These are phyloP conservation scores for Coemansia biformis DNA, from an alignment of 192 early-diverging fungal species.

Conservation along the genomic window DNA sequence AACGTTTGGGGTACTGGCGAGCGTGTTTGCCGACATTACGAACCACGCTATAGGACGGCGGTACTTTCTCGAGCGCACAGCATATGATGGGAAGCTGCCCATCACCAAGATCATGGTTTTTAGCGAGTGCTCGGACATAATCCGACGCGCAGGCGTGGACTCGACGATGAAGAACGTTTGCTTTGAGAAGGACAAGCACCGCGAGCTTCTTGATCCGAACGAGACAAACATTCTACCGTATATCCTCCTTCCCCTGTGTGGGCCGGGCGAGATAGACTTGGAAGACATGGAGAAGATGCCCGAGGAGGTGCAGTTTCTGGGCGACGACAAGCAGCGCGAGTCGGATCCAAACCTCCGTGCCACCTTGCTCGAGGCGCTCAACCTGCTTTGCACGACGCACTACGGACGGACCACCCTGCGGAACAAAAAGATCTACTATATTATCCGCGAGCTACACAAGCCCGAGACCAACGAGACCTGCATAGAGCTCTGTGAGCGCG, in stretches of 20 bases:
- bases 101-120: conserved; percentile 83
- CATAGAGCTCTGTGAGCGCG: conserved; percentile 62
- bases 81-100: conserved; percentile 62
- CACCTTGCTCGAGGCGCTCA: conserved; percentile 73
- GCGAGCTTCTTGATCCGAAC: conserved; percentile 57
- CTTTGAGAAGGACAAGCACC: conserved; percentile 71
- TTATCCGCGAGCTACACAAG: conserved; percentile 79
- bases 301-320: conserved; percentile 84
- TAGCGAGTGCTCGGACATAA: conserved; percentile 71
- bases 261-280: conserved; percentile 84
- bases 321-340: conserved; percentile 80
- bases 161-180: conserved; percentile 85
- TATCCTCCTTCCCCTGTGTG: conserved; percentile 81
- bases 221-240: conserved; percentile 81
- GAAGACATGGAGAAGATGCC: conserved; percentile 94
- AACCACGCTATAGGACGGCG: conserved; percentile 63
- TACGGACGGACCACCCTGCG: conserved; percentile 77
- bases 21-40: conserved; percentile 88
- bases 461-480: conserved; percentile 67
- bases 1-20: conserved; percentile 78
- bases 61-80: conserved; percentile 61
- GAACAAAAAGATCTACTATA: conserved; percentile 73
- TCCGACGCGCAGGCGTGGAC: conserved; percentile 86
- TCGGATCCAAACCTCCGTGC: conserved; percentile 63
- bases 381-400: conserved; percentile 71